A percentile compares a stretch with the other conserved stretches of the same genome.
phyloP scores from a whole-genome alignment of 495 filamentous ascomycete genomes.

The Penicillium flavigenum region DNA sequence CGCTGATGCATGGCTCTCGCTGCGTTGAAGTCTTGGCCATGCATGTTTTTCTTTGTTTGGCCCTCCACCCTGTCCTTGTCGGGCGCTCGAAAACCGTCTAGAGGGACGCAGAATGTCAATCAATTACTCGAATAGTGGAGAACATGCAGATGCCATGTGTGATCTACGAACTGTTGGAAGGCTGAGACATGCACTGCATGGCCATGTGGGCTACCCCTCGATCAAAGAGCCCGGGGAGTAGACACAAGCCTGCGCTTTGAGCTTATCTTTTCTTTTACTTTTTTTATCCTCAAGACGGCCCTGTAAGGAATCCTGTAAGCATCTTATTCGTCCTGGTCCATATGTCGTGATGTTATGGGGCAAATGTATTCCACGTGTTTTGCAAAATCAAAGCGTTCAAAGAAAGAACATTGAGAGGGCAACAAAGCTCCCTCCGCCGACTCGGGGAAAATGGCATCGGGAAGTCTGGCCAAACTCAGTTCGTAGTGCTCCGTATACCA shows the following conservation, averaged over 20 bases:
- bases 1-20: slow-evolving; percentile 12
- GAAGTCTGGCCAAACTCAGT: background rate
- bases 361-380: background rate
- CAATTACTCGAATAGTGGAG: background rate
- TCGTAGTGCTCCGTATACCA: background rate
- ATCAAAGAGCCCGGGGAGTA: slow-evolving; percentile 1
- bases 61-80: background rate
- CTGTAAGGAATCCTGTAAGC: slow-evolving; percentile 14
- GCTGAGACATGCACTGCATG: slow-evolving; percentile 3
- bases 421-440: background rate
- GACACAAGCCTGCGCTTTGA: slow-evolving; percentile 5
- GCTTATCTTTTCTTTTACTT: slow-evolving; percentile 10
- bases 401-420: background rate
- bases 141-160: slow-evolving; percentile 4
- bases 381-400: background rate
- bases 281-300: background rate
- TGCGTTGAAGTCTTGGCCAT: background rate
- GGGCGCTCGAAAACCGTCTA: background rate
- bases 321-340: slow-evolving; percentile 2
- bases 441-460: background rate
- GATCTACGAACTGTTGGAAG: background rate
- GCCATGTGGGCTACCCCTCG: slow-evolving; percentile 6
- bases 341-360: background rate
- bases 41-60: slow-evolving; percentile 17
- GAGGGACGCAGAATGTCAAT: background rate